Evolutionary conservation across 495 filamentous ascomycete genomes (phyloP), one percentile per base, ranked within the genome.

Genomic region (Xylaria sp.): DNA sequence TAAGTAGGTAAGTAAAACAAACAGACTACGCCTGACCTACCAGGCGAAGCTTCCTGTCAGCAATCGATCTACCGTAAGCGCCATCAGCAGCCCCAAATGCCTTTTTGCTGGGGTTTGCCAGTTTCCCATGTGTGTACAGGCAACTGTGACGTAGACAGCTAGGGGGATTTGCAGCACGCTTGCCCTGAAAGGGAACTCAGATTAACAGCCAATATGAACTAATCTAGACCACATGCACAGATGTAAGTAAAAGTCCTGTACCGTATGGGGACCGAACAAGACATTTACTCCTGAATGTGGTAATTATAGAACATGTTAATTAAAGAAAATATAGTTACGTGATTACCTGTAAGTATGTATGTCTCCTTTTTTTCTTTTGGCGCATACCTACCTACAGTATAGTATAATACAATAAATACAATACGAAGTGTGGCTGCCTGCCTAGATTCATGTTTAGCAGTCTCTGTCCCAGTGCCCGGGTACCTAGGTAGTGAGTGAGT

Each of bases 61-160:
- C 64, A 53, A 35, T 67, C 46, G 33, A 67, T 50, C n/a, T n/a
- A n/a, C n/a, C n/a, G 19, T 21, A 62, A 59, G 43, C 61, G 41
- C 61, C 43, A 43, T 7, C 61, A 50, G 41, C 29, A 44, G 6
- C 4, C 26, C 59, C 35, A 62, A 62, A 41, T 41, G 59, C 59
- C 35, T 62, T 62, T 41, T 62, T 62, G 44, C 64, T 53, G 64
- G 48, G 64, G 50, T 12, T 40, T 66, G 5, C 37, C 21, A 9
- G 61, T 44, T 46, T 41, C 29, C 14, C 43, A 37, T 66, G n/a
- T n/a, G n/a, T n/a, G n/a, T n/a, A 24, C 29, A 15, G 44, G n/a
- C 19, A 66, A 33, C 37, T 48, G 64, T 67, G 64, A 67, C 64
- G 64, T 67, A 55, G 64, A 35, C 12, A 41, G 24, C 64, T 55